These are phyloP conservation scores for Ampelomyces quisqualis DNA, from an alignment of 2,329 filamentous ascomycete species.

Conservation along the genomic window DNA sequence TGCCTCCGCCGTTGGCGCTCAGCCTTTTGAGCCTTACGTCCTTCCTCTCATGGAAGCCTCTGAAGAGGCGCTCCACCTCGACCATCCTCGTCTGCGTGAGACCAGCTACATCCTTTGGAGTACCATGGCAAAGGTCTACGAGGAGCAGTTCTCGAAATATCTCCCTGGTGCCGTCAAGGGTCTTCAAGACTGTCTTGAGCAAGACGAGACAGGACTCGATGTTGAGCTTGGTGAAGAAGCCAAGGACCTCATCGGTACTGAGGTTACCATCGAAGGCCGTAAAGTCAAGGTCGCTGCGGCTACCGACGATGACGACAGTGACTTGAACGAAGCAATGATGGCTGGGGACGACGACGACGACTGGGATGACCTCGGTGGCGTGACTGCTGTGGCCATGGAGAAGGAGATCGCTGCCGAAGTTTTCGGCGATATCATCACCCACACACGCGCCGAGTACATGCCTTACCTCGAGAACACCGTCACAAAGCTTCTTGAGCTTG, in stretches of 20 bases:
- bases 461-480: conserved; percentile 89
- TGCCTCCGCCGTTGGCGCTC: conserved; percentile 79
- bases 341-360: conserved; percentile 77
- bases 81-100: conserved; percentile 87
- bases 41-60: conserved; percentile 87
- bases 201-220: conserved; percentile 82
- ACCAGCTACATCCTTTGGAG: conserved; percentile 98
- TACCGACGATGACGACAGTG: conserved; percentile 59
- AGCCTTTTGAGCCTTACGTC: conserved; percentile 88
- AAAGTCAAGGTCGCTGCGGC: conserved; percentile 75
- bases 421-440: conserved; percentile 85
- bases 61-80: conserved; percentile 84
- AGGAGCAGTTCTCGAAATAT: conserved; percentile 77
- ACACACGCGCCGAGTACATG: conserved; percentile 77
- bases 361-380: conserved; percentile 79
- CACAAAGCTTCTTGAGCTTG: conserved; percentile 74
- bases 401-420: conserved; percentile 98
- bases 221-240: conserved; percentile 73
- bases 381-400: conserved; percentile 87
- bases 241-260: conserved; percentile 71
- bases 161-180: conserved; percentile 75
- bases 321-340: conserved; percentile 54
- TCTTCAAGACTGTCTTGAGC: conserved; percentile 80
- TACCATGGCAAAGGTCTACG: conserved; percentile 90
- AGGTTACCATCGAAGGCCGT: conserved; percentile 77